These are phyloP conservation scores for Ehretia macrophylla DNA, from an alignment of 257 asterid species.

Conservation along the genomic window DNA sequence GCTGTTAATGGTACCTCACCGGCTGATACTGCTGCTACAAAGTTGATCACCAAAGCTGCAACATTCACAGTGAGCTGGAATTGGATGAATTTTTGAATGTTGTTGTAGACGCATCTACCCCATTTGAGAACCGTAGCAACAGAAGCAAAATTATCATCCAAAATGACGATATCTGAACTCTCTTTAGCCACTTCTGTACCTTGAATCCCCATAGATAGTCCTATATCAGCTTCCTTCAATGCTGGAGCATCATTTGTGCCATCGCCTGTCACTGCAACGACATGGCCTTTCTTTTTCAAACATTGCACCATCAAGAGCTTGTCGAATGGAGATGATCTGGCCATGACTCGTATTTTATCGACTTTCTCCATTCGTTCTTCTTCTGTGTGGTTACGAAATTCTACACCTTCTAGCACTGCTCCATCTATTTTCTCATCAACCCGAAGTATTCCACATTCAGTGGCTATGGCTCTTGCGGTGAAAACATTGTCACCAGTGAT, in stretches of 20 bases:
- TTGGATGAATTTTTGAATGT: conserved; percentile 24
- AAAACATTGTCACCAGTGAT: conserved; percentile 19
- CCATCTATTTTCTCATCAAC: conserved; percentile 4
- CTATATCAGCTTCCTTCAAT: conserved; percentile 24
- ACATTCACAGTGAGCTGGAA: conserved; percentile 27
- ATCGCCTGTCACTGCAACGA: conserved; percentile 32
- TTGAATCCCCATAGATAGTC: conserved; percentile 28
- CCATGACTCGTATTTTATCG: conserved; percentile 13
- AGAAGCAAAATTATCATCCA: conserved; percentile 23
- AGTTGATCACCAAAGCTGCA: conserved; percentile 23
- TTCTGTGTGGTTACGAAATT: conserved; percentile 11
- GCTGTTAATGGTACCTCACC: conserved; percentile 26
- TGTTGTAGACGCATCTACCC: conserved; percentile 25
- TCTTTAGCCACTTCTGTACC: conserved; percentile 31
- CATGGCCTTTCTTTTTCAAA: conserved; percentile 20
- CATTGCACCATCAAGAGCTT: conserved; percentile 19
- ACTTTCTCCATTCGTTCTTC: conserved; percentile 14
- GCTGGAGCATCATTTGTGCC: conserved; percentile 29
- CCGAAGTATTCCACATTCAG: conserved; percentile 23
- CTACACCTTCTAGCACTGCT: conserved; percentile 12
- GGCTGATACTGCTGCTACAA: conserved; percentile 27
- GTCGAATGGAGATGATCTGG: conserved; percentile 20
- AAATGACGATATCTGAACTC: conserved; percentile 25
- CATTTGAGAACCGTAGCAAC: conserved; percentile 23
- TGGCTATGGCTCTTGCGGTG: conserved; percentile 23